Conservation (phyloP, 768 basidiomycete species). For the Hygrophoropsis aurantiaca region DNA sequence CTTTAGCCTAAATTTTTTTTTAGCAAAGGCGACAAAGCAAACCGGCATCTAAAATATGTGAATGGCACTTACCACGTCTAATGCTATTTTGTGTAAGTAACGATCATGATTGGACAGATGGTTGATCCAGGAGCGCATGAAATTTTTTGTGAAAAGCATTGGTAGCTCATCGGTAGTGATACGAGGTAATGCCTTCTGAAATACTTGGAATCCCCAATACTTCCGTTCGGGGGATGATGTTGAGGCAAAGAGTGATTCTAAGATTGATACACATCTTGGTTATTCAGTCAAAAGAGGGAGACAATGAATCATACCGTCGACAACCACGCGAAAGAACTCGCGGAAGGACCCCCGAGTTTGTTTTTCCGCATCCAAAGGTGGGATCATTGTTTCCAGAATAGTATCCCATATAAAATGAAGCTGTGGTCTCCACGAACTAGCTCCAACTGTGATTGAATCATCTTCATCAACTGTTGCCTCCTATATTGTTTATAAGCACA, state of each 20-base stretch:
- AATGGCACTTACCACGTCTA: conserved; percentile 65
- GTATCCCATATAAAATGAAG: conserved; percentile 91
- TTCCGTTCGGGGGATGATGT: conserved; percentile 86
- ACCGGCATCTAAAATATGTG: neutral
- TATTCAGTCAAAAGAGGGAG: neutral
- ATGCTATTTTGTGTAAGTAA: conserved; percentile 86
- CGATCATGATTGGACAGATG: conserved; percentile 88
- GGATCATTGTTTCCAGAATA: conserved; percentile 74
- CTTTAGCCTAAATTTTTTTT: conserved; percentile 53
- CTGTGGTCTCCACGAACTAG: conserved; percentile 81
- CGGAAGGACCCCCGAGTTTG: conserved; percentile 63
- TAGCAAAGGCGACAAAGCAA: neutral
- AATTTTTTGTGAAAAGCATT: conserved; percentile 90
- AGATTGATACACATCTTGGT: neutral
- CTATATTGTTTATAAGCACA: conserved; percentile 31
- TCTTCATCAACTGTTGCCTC: conserved; percentile 60
- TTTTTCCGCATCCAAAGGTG: conserved; percentile 37
- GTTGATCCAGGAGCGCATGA: conserved; percentile 97
- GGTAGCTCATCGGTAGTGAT: conserved; percentile 67
- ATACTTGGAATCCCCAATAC: conserved; percentile 94
- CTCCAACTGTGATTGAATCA: conserved; percentile 46
- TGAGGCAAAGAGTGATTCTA: conserved; percentile 85
- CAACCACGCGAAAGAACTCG: conserved; percentile 88
- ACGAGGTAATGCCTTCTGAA: conserved; percentile 74
- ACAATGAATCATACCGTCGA: conserved; percentile 69